Evolutionary conservation across 2,329 filamentous ascomycete genomes (phyloP), one percentile per base, ranked within the genome.

Genomic region (Xylaria polymorpha): DNA sequence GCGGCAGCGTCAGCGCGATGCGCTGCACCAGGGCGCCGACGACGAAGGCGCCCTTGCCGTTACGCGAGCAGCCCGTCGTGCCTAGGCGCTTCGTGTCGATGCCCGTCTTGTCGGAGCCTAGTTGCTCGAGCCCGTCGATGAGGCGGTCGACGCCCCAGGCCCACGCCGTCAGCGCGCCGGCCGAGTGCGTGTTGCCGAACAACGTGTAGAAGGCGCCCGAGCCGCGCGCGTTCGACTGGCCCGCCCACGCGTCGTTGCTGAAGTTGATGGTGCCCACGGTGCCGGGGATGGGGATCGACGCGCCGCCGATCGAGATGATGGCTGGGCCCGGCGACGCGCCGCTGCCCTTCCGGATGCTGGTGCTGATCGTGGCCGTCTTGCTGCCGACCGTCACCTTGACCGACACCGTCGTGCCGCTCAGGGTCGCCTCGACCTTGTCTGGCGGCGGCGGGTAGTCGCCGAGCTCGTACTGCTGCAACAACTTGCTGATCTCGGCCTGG

Each of bases 1-100:
- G 88, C 0, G 88, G 87, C 43, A 91, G 82, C 15, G 87, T 88
- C 41, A 91, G 82, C 20, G 85, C 87, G 68, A 90, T 87, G 50
- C 88, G 87, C 63, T 81, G 76, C 68, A 88, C 86, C 25, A 90
- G 81, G 2, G 88, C 88, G 18, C 87, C 87, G 4, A 85, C 86
- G n/a, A 90, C 81, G 70, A 90, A 84, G 37, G 88, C 88, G 14
- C 88, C 88, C 80, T 90, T 90, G 65, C 87, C 88, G 78, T 90
- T 89, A 48, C 88, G 85, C 62, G 87, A 90, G 81, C 88, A 91
- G 5, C 88, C 88, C 15, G 87, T 90, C 1, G 90, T 87, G 57
- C 86, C 88, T 22, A 88, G 78, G 2, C 80, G 81, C 44, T 76
- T 81, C 29, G 82, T 73, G 77, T 87, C 83, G 76, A 90, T 88